Evolutionary conservation across 2,329 filamentous ascomycete species (phyloP).

Genomic region (Apiospora rasikravindrae): DNA sequence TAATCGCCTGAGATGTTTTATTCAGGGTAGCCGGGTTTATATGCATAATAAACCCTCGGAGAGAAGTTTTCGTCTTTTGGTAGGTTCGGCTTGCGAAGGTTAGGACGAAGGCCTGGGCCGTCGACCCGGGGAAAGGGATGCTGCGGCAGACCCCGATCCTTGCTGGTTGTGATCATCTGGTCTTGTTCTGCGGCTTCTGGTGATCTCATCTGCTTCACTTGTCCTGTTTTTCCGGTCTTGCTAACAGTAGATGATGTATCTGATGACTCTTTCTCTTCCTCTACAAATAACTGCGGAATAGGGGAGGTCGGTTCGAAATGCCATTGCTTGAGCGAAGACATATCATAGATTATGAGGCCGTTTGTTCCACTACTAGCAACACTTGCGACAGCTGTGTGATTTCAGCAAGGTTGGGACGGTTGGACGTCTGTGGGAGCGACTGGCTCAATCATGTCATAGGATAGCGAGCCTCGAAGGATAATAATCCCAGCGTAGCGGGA

Average conservation of each 20-base stretch:
- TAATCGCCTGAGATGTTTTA: not conserved
- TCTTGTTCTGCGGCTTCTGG: not conserved
- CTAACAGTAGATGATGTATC: not conserved
- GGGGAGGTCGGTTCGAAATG: slow-evolving; percentile 1
- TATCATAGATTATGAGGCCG: not conserved
- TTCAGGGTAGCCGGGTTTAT: not conserved
- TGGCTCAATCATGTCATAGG: not conserved
- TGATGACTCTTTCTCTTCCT: not conserved
- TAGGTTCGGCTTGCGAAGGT: not conserved
- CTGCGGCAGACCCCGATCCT: not conserved
- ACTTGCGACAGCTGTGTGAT: not conserved
- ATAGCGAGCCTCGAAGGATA: not conserved
- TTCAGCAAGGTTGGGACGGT: not conserved
- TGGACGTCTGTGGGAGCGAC: not conserved
- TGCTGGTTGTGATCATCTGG: not conserved
- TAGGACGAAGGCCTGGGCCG: not conserved
- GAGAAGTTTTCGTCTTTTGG: too few species aligned
- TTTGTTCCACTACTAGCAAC: not conserved
- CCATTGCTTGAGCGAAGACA: not conserved
- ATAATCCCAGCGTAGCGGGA: not conserved
- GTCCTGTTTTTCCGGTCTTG: not conserved
- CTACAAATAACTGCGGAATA: not conserved
- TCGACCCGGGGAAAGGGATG: not conserved
- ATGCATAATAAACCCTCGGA: not conserved
- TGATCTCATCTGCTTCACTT: not conserved